Evolutionary conservation across 1,284 basidiomycete species (phyloP), one percentile per base, ranked within the genome.

Genomic region (Volvariella surrecta): DNA sequence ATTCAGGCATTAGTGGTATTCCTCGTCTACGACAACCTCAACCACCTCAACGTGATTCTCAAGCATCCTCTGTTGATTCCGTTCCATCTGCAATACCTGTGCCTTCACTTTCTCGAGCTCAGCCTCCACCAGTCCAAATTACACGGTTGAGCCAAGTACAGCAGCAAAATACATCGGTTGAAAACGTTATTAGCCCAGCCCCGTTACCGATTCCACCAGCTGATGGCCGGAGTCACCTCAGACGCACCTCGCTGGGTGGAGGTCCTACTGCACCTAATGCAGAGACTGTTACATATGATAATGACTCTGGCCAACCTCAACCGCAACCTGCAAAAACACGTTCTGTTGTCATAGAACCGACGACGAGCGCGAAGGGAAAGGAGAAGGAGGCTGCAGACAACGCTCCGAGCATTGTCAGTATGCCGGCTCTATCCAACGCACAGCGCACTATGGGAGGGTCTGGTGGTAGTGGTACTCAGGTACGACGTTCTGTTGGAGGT

Each of bases 391-490:
- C 13, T 6, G 34, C 24, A 6, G 24, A 28, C 24, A 28, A 28
- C 6, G 24, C 24, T 6, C 6, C 6, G 6, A 28, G 24, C 24
- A 11, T 28, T 11, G 24, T 28, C 24, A 28, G 24, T 11, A 28
- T 28, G 24, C 24, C 24, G 6, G 24, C 24, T 6, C 24, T 28
- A 11, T 28, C 24, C 24, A 28, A 28, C 6, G 6, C 24, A 11
- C 24, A 28, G 24, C n/a, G n/a, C n/a, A 28, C 24, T 6, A 28
- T 6, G 24, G 24, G 24, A 11, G 24, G 24, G 6, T 28, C 34
- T 35, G 34, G 34, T 35, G 30, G 30, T n/a, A 35, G 34, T 35
- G 30, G 30, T 15, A 31, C 13, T 35, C 24, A 28, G 34, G 34
- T 19, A 35, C 34, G 34, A 15, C 34, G 24, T 28, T 35, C n/a